Evolutionary conservation across 2,329 filamentous ascomycete genomes (phyloP).

Genomic region (Colletotrichum sp.): DNA sequence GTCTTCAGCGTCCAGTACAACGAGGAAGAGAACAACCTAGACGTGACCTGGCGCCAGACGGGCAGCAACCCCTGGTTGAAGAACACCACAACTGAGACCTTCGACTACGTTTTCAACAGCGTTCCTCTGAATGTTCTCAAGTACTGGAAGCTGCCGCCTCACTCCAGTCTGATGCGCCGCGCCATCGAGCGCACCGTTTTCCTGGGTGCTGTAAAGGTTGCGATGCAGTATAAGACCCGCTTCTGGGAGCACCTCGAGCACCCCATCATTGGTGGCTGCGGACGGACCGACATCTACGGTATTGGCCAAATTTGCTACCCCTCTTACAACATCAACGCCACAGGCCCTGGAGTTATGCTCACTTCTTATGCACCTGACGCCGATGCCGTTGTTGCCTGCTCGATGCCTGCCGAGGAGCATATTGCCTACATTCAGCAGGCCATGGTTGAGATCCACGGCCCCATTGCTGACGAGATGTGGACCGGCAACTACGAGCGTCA

Average conservation of each 20-base stretch:
- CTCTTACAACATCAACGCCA: constrained; percentile 55
- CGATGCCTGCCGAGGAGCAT: constrained; percentile 56
- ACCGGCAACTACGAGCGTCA: constrained; percentile 63
- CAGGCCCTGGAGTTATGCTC: constrained; percentile 55
- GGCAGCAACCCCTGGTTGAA: constrained; percentile 26
- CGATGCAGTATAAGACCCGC: constrained; percentile 62
- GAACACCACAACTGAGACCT: constrained; percentile 31
- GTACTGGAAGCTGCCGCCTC: constrained; percentile 39
- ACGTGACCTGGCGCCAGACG: constrained; percentile 24
- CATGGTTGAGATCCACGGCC: constrained; percentile 60
- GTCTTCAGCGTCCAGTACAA: constrained; percentile 28
- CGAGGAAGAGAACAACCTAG: constrained; percentile 22
- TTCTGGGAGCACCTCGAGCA: constrained; percentile 32
- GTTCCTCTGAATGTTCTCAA: constrained; percentile 40
- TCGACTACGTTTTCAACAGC: constrained; percentile 42
- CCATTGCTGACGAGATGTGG: constrained; percentile 49
- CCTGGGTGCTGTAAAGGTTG: constrained; percentile 41
- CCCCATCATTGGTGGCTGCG: constrained; percentile 51
- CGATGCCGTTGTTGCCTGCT: constrained; percentile 42
- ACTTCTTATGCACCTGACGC: constrained; percentile 49
- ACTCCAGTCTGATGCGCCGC: constrained; percentile 32
- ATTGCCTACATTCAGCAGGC: constrained; percentile 57
- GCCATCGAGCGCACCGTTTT: constrained; percentile 30
- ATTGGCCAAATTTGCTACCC: constrained; percentile 59
- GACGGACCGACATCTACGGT: constrained; percentile 49